Evolutionary conservation across 2,329 filamentous ascomycete genomes (phyloP).

Genomic region (Kalmusia sp.): DNA sequence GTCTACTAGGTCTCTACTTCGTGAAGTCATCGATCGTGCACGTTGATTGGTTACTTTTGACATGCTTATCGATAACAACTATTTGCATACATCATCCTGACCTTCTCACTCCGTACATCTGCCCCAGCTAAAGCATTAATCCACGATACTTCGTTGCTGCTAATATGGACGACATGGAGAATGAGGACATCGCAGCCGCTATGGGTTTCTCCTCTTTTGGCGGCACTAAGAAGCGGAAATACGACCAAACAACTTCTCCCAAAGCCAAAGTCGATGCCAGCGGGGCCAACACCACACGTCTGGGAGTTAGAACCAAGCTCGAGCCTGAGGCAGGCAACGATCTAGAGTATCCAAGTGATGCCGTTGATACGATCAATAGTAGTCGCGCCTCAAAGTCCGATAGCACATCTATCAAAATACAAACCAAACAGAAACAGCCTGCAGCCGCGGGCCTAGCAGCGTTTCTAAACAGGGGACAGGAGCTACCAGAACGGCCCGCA

Average conservation of each 20-base stretch:
- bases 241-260: conserved; percentile 64
- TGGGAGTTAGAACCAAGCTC: conserved; percentile 47
- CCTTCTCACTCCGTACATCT: no score
- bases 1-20: no score
- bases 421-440: conserved; percentile 19
- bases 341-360: background rate
- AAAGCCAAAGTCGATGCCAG: conserved; percentile 41
- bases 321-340: conserved; percentile 2
- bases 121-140: no score
- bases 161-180: conserved; percentile 38
- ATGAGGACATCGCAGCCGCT: conserved; percentile 67
- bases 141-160: no score
- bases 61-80: background rate
- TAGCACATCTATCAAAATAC: background rate
- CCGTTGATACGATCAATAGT: conserved; percentile 1
- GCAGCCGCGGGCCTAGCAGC: conserved; percentile 34
- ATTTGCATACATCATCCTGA: background rate
- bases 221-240: conserved; percentile 71
- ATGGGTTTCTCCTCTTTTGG: conserved; percentile 81
- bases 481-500: conserved; percentile 27
- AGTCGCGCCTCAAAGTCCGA: conserved; percentile 3
- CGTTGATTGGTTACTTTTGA: background rate
- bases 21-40: background rate
- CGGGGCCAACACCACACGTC: conserved; percentile 41
- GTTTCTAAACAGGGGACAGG: conserved; percentile 39